These are phyloP conservation scores for Neofusicoccum ribis DNA, from an alignment of 2,329 filamentous ascomycete species.

Conservation along the genomic window DNA sequence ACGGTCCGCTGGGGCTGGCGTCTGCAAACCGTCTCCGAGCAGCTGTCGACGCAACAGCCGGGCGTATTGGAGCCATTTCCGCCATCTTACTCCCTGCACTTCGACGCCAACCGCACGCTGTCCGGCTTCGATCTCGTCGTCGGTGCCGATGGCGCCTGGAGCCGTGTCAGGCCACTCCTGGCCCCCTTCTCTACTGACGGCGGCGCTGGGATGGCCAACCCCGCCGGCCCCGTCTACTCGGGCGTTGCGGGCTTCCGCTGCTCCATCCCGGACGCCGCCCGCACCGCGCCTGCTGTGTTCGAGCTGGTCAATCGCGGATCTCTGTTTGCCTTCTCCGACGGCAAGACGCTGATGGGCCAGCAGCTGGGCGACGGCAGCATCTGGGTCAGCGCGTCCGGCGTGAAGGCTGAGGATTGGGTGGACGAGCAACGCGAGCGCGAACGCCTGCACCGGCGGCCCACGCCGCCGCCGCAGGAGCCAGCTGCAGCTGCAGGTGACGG, in stretches of 20 bases:
- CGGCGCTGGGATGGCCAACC: not conserved
- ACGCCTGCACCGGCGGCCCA: not conserved
- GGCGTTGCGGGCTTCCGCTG: constrained; percentile 38
- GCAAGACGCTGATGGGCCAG: constrained; percentile 31
- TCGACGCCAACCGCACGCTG: constrained; percentile 30
- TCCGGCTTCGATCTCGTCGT: constrained; percentile 45
- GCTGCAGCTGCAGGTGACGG: constrained; percentile 21
- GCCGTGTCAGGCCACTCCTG: constrained; percentile 37
- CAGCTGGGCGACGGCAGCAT: constrained; percentile 38
- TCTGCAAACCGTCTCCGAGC: constrained; percentile 19
- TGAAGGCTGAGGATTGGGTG: constrained; percentile 29
- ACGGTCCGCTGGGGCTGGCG: constrained; percentile 27
- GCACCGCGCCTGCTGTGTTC: constrained; percentile 30
- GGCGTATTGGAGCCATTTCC: not conserved
- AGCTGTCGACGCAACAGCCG: no score
- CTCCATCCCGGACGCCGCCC: constrained; percentile 30
- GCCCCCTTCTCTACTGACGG: constrained; percentile 17
- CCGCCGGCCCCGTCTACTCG: constrained; percentile 36
- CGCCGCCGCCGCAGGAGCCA: not conserved
- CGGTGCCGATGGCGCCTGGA: constrained; percentile 48
- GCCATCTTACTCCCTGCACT: constrained; percentile 24
- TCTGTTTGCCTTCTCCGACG: constrained; percentile 33
- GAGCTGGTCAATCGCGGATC: constrained; percentile 37
- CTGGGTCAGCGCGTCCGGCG: constrained; percentile 28
- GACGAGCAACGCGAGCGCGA: not conserved